Evolutionary conservation across 495 filamentous ascomycete species (phyloP), one percentile per base, ranked within the genome.

Genomic region (Penicillium robsamsonii): DNA sequence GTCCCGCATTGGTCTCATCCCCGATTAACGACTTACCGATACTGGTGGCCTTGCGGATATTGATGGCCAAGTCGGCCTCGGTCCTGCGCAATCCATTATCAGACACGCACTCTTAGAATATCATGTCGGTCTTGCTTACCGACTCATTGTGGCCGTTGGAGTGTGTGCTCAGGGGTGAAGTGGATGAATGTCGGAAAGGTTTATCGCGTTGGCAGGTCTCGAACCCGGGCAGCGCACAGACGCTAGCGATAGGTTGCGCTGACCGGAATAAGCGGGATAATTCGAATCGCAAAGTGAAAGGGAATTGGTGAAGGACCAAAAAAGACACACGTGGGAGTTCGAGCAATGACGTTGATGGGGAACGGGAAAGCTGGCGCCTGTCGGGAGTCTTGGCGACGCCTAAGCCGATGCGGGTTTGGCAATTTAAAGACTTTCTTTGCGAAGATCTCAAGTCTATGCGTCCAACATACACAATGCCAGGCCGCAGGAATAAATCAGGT

Each of bases 11-110:
- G 50, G 18, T 46, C 29, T 46, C 42, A 40, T 35, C 22, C 24
- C 53, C 53, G 48, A 41, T 46, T 24, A 50, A 42, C 25, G 53
- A 69, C 77, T 67, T 75, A 88, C 85, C 85, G 53, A 88, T 89
- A 71, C 86, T 96, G 29, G 94, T 98, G 17, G 94, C 94, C 77
- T 98, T 98, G 69, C 88, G 86, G 73, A 98, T 96, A 72, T 97
- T 96, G 74, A 94, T 88, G 67, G 88, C 84, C 65, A 98, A 84
- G 74, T 98, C 92, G 64, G 87, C 85, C 74, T 98, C 94, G 65
- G 93, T 91, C 72, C 91, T 94, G 70, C 35, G 53, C 41, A 30
- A 56, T 51, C 43, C 18, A 10, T 12, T 46, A 24, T 54, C 41
- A 54, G 51, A 54, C 24, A 35, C n/a, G 7, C 18, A n/a, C 2